These are phyloP conservation scores for Russula earlei DNA, from an alignment of 768 basidiomycete genomes.

Conservation along the genomic window DNA sequence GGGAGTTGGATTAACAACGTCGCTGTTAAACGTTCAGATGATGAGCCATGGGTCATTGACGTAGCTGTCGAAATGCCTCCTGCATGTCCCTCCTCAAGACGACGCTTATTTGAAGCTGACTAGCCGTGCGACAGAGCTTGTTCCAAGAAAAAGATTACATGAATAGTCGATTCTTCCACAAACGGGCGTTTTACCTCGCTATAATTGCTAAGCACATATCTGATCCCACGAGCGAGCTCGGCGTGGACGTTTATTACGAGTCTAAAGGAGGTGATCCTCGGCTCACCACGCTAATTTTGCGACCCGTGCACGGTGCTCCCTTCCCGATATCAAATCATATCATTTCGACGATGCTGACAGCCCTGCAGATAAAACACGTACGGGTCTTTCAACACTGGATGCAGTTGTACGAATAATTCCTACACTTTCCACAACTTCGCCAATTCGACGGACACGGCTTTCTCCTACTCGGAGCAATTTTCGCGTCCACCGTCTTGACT, in stretches of 20 bases:
- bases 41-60: conserved; percentile 59
- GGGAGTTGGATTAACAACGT: conserved; percentile 84
- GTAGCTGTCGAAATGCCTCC: conserved; percentile 81
- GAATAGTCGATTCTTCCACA: conserved; percentile 84
- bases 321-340: background rate
- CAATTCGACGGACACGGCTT: conserved; percentile 57
- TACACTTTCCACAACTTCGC: conserved; percentile 45
- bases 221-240: conserved; percentile 34
- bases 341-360: background rate
- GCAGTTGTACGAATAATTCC: conserved; percentile 70
- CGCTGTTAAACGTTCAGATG: conserved; percentile 63
- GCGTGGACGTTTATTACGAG: conserved; percentile 53
- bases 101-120: background rate
- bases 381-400: conserved; percentile 59
- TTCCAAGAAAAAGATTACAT: conserved; percentile 96
- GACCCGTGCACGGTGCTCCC: conserved; percentile 41
- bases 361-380: conserved; percentile 37
- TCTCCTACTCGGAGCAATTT: conserved; percentile 70
- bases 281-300: conserved; percentile 53
- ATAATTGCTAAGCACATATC: conserved; percentile 57
- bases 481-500: conserved; percentile 31
- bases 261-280: conserved; percentile 54
- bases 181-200: conserved; percentile 83
- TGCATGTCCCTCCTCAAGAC: conserved; percentile 30
- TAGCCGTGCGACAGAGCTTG: conserved; percentile 37